Evolutionary conservation across 106 monocot genomes (phyloP).

Genomic region (Allium fistulosum): DNA sequence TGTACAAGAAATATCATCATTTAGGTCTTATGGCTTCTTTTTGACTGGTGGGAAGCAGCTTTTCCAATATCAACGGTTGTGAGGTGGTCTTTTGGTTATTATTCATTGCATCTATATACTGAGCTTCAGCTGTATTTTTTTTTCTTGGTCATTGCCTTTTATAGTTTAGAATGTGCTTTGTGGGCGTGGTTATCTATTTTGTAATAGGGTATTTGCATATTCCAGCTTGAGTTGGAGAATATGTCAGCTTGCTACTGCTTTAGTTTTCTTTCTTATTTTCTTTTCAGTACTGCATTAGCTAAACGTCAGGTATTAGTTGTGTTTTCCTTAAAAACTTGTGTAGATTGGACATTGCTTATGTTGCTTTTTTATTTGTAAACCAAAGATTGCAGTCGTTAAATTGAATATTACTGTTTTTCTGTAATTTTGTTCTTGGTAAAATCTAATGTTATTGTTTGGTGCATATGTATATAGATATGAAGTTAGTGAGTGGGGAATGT

Average conservation of each 20-base stretch:
- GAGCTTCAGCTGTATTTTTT: conserved; percentile 1
- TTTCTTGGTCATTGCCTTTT: background rate
- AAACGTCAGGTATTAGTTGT: background rate
- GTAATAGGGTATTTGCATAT: background rate
- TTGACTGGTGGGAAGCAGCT: conserved; percentile 2
- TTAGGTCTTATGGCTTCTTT: background rate
- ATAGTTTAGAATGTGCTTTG: background rate
- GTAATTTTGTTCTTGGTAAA: too few relatives aligned
- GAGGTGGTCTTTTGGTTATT: background rate
- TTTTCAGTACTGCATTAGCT: background rate
- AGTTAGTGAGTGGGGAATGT: too few relatives aligned
- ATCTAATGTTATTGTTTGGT: too few relatives aligned
- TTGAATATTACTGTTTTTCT: too few relatives aligned
- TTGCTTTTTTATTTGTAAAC: conserved; percentile 5
- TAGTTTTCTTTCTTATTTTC: background rate
- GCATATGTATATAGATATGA: too few relatives aligned
- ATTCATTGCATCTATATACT: background rate
- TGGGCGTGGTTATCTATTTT: background rate
- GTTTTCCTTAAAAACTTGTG: conserved; percentile 1
- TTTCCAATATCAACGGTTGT: background rate
- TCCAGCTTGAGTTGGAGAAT: background rate
- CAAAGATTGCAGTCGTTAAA: too few relatives aligned
- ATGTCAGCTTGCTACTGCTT: conserved; percentile 2
- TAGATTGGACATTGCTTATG: conserved; percentile 4
- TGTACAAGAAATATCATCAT: background rate